phyloP scores from a whole-genome alignment of 495 filamentous ascomycete species.

The Talaromyces nanjingensis region DNA sequence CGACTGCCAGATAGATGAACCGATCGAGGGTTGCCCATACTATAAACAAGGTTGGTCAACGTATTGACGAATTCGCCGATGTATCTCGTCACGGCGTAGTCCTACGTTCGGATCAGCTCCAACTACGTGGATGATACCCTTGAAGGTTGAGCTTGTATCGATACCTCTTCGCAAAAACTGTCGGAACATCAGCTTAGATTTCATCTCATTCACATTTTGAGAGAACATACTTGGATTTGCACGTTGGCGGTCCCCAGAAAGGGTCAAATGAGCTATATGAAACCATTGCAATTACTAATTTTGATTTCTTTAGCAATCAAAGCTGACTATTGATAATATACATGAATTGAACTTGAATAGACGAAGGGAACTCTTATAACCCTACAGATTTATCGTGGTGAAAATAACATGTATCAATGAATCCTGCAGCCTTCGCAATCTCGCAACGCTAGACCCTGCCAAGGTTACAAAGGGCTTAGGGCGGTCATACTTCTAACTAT shows the following conservation, averaged over 20 bases:
- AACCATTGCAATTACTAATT: not conserved
- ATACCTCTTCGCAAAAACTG: constrained; percentile 1
- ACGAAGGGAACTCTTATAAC: not conserved
- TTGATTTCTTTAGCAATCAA: no score
- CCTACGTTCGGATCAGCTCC: constrained; percentile 18
- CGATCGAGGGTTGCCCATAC: not conserved
- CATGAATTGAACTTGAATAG: not conserved
- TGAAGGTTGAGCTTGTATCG: not conserved
- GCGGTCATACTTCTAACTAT: not conserved
- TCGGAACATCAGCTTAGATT: not conserved
- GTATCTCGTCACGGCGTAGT: constrained; percentile 47
- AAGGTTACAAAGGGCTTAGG: not conserved
- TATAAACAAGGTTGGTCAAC: constrained; percentile 35
- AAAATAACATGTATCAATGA: not conserved
- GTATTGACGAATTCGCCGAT: constrained; percentile 53
- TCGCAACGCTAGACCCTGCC: not conserved
- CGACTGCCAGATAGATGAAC: not conserved
- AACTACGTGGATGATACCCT: not conserved
- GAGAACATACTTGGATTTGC: not conserved
- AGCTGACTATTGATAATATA: not conserved
- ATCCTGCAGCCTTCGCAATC: not conserved
- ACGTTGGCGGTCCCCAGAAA: not conserved
- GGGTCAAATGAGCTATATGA: not conserved
- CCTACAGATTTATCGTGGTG: not conserved
- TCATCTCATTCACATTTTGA: no score